A percentile compares a stretch with the other conserved stretches of the same genome.
Evolutionary conservation across 2,329 filamentous ascomycete species (phyloP).

Genomic region (Metarhizium guizhouense): DNA sequence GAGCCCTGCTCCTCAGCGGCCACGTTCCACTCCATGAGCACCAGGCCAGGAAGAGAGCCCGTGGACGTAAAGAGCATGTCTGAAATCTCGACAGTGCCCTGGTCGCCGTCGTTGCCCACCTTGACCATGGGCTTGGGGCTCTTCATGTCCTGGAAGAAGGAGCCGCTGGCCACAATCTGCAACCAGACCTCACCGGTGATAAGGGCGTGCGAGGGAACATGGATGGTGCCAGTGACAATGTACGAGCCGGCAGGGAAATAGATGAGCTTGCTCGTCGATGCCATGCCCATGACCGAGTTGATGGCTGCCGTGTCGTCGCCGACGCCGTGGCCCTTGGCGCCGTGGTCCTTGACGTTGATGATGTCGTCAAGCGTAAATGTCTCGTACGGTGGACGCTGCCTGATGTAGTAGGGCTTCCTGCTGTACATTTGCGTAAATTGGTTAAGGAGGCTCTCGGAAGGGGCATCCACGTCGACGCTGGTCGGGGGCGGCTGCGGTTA

Average conservation of each 20-base stretch:
- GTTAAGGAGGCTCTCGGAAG: not conserved
- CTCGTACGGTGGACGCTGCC: not conserved
- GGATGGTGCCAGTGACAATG: conserved; percentile 24
- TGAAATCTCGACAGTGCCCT: conserved; percentile 59
- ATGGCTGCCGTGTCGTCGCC: conserved; percentile 35
- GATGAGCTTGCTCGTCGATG: not conserved
- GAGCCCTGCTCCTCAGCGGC: conserved; percentile 3
- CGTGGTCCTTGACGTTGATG: conserved; percentile 1
- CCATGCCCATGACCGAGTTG: not conserved
- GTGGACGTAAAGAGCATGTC: conserved; percentile 60
- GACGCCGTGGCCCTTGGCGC: conserved; percentile 4
- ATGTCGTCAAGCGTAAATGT: not conserved
- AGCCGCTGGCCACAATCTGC: conserved; percentile 15
- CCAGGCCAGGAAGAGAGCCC: conserved; percentile 56
- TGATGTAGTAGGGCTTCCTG: not conserved
- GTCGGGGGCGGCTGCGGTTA: not conserved
- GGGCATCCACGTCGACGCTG: not conserved
- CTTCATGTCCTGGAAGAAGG: conserved; percentile 8
- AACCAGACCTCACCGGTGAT: conserved; percentile 29
- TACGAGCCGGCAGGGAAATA: conserved; percentile 26
- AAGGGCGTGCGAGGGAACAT: conserved; percentile 21
- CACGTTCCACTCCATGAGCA: conserved; percentile 59
- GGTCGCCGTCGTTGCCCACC: conserved; percentile 51
- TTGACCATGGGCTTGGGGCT: conserved; percentile 54
- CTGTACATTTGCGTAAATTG: not conserved